Conservation (phyloP, 176 grass and related monocot species). For the Triticum dicoccoides region DNA sequence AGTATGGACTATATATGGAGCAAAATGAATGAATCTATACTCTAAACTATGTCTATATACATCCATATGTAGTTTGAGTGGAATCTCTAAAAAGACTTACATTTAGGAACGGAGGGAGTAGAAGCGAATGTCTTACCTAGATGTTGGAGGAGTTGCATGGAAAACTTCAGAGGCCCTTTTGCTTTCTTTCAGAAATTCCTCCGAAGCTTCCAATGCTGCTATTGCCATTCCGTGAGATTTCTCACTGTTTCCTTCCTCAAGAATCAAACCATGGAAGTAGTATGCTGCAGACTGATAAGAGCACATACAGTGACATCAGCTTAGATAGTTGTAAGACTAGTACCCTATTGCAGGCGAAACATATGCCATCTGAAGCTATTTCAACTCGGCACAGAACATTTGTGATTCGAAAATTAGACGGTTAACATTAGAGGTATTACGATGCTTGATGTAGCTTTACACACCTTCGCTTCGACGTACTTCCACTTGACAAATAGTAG, state of each 20-base stretch:
- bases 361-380: not conserved
- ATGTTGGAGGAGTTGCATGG: constrained; percentile 72
- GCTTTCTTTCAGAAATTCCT: constrained; percentile 92
- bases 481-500: constrained; percentile 92
- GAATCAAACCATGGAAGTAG: constrained; percentile 98
- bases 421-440: not conserved
- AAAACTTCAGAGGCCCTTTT: constrained; percentile 72
- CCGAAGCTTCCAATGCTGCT: constrained; percentile 80
- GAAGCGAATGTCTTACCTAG: constrained; percentile 40
- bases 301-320: constrained; percentile 1
- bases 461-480: constrained; percentile 89
- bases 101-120: too few species aligned
- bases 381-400: not conserved
- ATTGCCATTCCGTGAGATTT: constrained; percentile 93
- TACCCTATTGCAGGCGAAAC: not conserved
- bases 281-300: constrained; percentile 80
- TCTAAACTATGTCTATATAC: too few species aligned
- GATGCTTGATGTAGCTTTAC: constrained; percentile 1
- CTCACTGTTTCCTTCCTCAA: constrained; percentile 96
- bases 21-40: too few species aligned
- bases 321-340: constrained; percentile 12
- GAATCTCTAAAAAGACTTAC: too few species aligned
- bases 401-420: constrained; percentile 2
- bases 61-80: too few species aligned
- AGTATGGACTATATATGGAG: too few species aligned